Conservation (phyloP, 306 rosid genomes). For the Lathyrus oleraceus region DNA sequence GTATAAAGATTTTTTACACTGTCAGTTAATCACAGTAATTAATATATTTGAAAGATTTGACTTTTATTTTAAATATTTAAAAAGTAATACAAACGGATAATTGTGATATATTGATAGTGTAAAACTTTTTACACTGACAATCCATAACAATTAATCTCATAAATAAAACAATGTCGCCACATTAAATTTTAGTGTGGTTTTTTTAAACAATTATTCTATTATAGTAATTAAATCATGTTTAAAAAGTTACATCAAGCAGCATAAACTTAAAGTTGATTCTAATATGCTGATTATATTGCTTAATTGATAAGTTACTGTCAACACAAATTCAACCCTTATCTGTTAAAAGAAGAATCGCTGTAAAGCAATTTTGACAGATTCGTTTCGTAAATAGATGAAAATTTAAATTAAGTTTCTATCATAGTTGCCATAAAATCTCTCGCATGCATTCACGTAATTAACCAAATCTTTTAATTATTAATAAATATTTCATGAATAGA, state of each 20-base stretch:
- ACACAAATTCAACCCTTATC: slow-evolving; percentile 47
- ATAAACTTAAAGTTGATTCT: neutral
- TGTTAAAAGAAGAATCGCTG: slow-evolving; percentile 24
- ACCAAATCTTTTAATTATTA: neutral
- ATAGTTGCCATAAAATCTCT: slow-evolving; percentile 9
- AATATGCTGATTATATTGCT: slow-evolving; percentile 30
- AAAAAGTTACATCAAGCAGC: neutral
- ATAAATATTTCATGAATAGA: slow-evolving; percentile 31
- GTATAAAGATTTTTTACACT: no score
- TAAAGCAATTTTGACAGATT: slow-evolving; percentile 33
- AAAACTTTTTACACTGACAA: no score
- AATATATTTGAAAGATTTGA: no score
- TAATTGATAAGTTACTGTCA: slow-evolving; percentile 33
- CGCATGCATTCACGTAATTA: slow-evolving; percentile 13
- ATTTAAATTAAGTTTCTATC: slow-evolving; percentile 27
- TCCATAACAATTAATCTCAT: no score
- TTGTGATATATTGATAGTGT: no score
- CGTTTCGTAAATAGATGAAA: neutral
- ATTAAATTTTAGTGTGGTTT: no score
- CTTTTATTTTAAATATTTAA: no score
- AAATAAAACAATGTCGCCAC: no score
- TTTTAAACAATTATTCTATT: no score
- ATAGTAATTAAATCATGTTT: no score
- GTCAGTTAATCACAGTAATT: no score
- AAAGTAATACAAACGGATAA: no score